Evolutionary conservation across 2,329 filamentous ascomycete genomes (phyloP).

Genomic region (Fusarium sp.): DNA sequence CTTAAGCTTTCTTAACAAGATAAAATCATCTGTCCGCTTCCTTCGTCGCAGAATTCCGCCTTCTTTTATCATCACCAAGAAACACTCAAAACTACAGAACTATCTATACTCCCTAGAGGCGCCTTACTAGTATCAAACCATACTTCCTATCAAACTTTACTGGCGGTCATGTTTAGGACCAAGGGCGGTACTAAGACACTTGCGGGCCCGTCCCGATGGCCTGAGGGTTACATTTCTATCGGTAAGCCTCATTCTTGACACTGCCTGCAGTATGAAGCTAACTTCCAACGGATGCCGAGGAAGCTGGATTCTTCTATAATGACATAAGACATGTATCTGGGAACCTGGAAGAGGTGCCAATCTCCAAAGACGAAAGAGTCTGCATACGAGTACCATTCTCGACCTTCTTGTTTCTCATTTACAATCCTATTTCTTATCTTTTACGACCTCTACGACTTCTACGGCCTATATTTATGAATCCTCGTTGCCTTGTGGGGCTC

Average conservation of each 20-base stretch:
- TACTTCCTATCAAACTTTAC: too few relatives aligned
- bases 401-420: neutral
- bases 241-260: neutral
- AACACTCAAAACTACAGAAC: too few relatives aligned
- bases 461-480: neutral
- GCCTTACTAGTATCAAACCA: too few relatives aligned
- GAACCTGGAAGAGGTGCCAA: neutral
- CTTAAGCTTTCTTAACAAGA: too few relatives aligned
- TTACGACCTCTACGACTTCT: neutral
- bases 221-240: neutral
- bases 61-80: too few relatives aligned
- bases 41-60: too few relatives aligned
- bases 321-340: neutral
- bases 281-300: neutral
- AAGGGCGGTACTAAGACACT: neutral
- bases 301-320: neutral
- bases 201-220: neutral
- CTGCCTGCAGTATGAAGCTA: accelerated
- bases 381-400: neutral
- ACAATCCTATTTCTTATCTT: neutral
- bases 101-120: too few relatives aligned
- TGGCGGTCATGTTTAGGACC: neutral
- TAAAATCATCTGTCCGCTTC: too few relatives aligned
- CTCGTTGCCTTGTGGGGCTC: neutral
- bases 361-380: neutral